phyloP scores from a whole-genome alignment of 345 rosid genomes.

The Microthlaspi erraticum region DNA sequence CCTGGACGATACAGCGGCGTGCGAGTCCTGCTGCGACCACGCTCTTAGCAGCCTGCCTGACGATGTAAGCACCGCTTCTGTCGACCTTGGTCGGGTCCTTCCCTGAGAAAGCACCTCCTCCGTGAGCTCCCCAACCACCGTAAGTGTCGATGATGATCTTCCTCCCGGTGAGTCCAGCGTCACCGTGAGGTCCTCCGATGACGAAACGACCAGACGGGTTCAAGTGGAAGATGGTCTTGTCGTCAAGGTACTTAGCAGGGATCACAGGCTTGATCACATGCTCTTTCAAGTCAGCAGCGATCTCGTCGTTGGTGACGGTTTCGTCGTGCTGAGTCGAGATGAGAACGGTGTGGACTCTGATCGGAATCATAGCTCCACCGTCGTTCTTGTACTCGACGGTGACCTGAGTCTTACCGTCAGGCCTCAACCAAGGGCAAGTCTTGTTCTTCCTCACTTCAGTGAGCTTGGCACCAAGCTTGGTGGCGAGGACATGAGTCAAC shows the following conservation, averaged over 20 bases:
- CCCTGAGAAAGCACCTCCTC: slow-evolving; percentile 81
- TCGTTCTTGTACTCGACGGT: slow-evolving; percentile 75
- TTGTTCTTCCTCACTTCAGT: slow-evolving; percentile 84
- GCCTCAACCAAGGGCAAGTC: slow-evolving; percentile 80
- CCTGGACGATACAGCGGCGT: slow-evolving; percentile 77
- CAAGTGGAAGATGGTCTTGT: slow-evolving; percentile 76
- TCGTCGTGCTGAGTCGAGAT: slow-evolving; percentile 90
- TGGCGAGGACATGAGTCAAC: slow-evolving; percentile 76
- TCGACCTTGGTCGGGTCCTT: slow-evolving; percentile 85
- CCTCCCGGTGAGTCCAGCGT: slow-evolving; percentile 84
- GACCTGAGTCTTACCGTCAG: slow-evolving; percentile 86
- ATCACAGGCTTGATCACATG: slow-evolving; percentile 78
- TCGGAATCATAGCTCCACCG: slow-evolving; percentile 72
- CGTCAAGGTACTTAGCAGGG: slow-evolving; percentile 72
- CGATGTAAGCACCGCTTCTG: slow-evolving; percentile 82
- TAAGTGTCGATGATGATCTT: slow-evolving; percentile 82
- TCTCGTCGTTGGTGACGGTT: slow-evolving; percentile 72
- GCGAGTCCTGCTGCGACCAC: slow-evolving; percentile 79
- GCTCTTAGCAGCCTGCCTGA: slow-evolving; percentile 80
- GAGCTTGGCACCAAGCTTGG: slow-evolving; percentile 83
- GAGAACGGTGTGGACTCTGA: slow-evolving; percentile 75
- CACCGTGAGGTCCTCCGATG: slow-evolving; percentile 86
- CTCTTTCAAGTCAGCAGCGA: slow-evolving; percentile 70
- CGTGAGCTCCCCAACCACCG: slow-evolving; percentile 82
- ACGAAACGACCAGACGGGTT: slow-evolving; percentile 87